Base-by-base conservation (phyloP, 1,284 basidiomycete genomes). In the Microbotryum violaceum region DNA sequence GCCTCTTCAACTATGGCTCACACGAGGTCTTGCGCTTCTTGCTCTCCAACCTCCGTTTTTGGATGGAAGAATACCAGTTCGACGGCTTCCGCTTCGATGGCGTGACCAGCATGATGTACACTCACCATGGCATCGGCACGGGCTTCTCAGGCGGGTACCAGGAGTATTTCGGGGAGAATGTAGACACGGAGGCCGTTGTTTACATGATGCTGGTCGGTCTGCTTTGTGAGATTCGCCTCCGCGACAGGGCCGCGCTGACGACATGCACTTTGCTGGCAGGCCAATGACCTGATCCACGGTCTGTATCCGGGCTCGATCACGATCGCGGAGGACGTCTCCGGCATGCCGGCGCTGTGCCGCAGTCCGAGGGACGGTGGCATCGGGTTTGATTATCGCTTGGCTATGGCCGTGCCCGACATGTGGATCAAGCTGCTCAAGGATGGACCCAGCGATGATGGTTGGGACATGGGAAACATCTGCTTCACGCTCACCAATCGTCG, bases 351-450 rank as follows among this genome's bases (percentile, higher is more conserved):
- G 2, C 84, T 98, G 23, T 88, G 94, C 71, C 80, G 85, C 20
- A 85, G 91, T 0, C 85, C 88, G 29, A 72, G 78, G 23, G 82
- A 87, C 68, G 94, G 94, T 51, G 94, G 94, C 27, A 80, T 98
- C 55, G 94, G 94, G 1, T 98, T 98, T 76, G 94, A 98, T 77
- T 98, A 97, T 76, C 86, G 94, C 23, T 79, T 98, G 52, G 91
- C 91, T 27, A 98, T 98, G 94, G 94, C 94, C 10, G 83, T 98
- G 55, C 94, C 94, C 6, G 94, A 98, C 76, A 97, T 97, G 92
- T 98, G 92, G 91, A 98, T 98, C 81, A 97, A 98, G 77, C 80
- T 97, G 27, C 82, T 97, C 70, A 98, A 98, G 76, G 94, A 98
- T 77, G 47, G 57, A 9, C 86, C 84, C 74, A 70, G 76, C 5